These are phyloP conservation scores for Aureobasidium melanogenum DNA, from an alignment of 2,329 filamentous ascomycete genomes.

Conservation along the genomic window DNA sequence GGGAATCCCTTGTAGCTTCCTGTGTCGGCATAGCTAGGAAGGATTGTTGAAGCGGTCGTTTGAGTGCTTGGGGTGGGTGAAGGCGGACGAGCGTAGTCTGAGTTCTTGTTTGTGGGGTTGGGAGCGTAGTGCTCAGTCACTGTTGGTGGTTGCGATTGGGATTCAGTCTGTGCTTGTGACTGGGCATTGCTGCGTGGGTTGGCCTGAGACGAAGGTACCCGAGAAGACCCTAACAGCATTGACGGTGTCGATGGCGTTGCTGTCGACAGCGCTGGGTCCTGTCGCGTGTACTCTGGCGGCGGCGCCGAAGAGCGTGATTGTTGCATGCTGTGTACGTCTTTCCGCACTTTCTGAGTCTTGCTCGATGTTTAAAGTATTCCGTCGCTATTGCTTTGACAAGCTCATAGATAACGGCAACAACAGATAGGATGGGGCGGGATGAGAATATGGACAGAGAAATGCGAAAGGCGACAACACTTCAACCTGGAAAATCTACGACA, in stretches of 20 bases:
- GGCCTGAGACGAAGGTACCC: background rate
- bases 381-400: background rate
- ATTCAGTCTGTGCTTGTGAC: background rate
- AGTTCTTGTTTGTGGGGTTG: background rate
- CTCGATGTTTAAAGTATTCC: background rate
- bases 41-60: background rate
- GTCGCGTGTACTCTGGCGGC: constrained; percentile 2
- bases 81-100: background rate
- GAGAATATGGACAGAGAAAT: background rate
- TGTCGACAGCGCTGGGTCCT: background rate
- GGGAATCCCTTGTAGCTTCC: constrained; percentile 22
- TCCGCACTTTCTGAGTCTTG: background rate
- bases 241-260: background rate
- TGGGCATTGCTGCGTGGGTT: background rate
- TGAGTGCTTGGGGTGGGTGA: constrained; percentile 3
- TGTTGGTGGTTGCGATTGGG: background rate
- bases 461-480: background rate
- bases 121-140: background rate
- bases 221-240: background rate
- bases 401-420: background rate
- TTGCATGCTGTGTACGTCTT: background rate
- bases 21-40: background rate
- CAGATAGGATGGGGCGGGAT: background rate
- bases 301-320: background rate
- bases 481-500: background rate